A percentile compares a stretch with the other conserved stretches of the same genome.
phyloP scores from a whole-genome alignment of 2,329 filamentous ascomycete genomes.

The Talaromyces sp. region DNA sequence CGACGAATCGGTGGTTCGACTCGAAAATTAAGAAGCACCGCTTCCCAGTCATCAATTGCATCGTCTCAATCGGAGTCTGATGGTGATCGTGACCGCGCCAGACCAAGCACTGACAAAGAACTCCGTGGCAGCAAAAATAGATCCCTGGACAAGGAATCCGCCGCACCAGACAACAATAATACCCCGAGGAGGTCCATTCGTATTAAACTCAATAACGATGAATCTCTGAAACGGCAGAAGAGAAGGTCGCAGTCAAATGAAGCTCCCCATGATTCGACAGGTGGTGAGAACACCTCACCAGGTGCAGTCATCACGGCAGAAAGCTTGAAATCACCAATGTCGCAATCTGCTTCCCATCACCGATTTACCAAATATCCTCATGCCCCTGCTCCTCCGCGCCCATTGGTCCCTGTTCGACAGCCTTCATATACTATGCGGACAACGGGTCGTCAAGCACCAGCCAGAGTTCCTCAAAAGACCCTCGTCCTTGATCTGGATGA shows the following conservation, averaged over 20 bases:
- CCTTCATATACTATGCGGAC: constrained; percentile 69
- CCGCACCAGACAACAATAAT: constrained; percentile 59
- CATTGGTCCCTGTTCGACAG: constrained; percentile 82
- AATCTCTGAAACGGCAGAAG: constrained; percentile 66
- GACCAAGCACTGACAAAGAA: constrained; percentile 19
- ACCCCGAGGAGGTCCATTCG: constrained; percentile 76
- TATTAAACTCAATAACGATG: constrained; percentile 84
- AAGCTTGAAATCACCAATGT: constrained; percentile 90
- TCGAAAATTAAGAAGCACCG: constrained; percentile 32
- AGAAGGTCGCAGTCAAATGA: constrained; percentile 34
- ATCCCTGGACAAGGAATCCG: not conserved
- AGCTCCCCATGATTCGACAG: constrained; percentile 23
- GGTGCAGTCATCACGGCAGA: constrained; percentile 62
- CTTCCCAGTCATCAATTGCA: constrained; percentile 44
- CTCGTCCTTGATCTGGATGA: constrained; percentile 94
- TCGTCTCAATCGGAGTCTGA: constrained; percentile 58
- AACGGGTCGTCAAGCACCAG: constrained; percentile 12
- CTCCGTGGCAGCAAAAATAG: not conserved
- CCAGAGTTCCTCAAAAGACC: constrained; percentile 74
- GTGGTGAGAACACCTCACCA: constrained; percentile 23
- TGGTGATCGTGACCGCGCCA: constrained; percentile 35
- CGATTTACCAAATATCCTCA: constrained; percentile 86
- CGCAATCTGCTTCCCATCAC: constrained; percentile 57
- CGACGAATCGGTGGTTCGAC: constrained; percentile 29
- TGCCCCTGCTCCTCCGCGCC: constrained; percentile 81